Conservation (phyloP, 345 rosid genomes). For the Excoecaria cochinchinensis region DNA sequence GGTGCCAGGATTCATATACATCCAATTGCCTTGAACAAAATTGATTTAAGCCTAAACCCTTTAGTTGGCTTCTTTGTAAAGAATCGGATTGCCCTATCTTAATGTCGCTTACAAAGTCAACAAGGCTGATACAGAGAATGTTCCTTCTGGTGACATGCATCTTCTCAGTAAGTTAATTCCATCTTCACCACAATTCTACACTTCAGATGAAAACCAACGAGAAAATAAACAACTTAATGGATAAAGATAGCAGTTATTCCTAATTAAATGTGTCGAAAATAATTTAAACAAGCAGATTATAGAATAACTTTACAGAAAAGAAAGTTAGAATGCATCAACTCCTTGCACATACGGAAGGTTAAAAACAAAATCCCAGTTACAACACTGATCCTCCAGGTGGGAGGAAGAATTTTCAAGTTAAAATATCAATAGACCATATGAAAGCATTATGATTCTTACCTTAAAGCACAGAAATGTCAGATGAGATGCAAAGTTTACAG, state of each 20-base stretch:
- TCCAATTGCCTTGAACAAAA: constrained; percentile 11
- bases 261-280: not conserved
- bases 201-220: constrained; percentile 1
- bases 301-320: not conserved
- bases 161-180: not conserved
- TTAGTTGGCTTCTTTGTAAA: not conserved
- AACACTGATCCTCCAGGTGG: not conserved
- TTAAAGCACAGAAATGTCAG: constrained; percentile 55
- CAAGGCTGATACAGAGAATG: not conserved
- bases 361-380: not conserved
- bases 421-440: not conserved
- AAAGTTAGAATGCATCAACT: not conserved
- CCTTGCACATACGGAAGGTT: not conserved
- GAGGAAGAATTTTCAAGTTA: not conserved
- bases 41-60: not conserved
- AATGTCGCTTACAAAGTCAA: not conserved
- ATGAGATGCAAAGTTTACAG: constrained; percentile 67
- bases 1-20: not conserved
- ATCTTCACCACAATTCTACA: not conserved
- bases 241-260: not conserved
- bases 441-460: constrained; percentile 27
- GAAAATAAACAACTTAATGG: not conserved
- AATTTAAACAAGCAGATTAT: not conserved
- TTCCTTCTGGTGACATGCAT: not conserved
- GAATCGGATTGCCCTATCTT: not conserved